Percentiles rank a stretch among this genome's conserved stretches.
Evolutionary conservation across 2,329 filamentous ascomycete species (phyloP).

Genomic region (Trichoderma atrobrunneum): DNA sequence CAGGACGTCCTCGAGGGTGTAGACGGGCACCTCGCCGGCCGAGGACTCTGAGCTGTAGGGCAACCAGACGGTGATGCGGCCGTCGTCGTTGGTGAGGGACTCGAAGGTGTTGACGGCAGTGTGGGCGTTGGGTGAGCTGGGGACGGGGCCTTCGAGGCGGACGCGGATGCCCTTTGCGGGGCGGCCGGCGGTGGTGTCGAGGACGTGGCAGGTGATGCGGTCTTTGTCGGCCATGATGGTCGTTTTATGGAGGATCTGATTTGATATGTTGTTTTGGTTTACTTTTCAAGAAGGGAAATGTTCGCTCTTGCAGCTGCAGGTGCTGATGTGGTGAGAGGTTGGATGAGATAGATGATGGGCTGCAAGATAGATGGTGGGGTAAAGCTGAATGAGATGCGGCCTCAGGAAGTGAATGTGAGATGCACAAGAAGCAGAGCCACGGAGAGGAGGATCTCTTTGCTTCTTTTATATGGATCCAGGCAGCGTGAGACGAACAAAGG

Average conservation of each 20-base stretch:
- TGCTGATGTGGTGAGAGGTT: neutral
- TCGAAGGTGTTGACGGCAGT: constrained; percentile 53
- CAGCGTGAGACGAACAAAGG: neutral
- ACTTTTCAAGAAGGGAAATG: neutral
- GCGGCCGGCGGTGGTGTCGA: constrained; percentile 73
- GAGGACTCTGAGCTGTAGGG: constrained; percentile 51
- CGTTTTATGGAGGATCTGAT: neutral
- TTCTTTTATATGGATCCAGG: neutral
- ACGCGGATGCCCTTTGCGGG: constrained; percentile 67
- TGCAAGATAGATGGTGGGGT: neutral
- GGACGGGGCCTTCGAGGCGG: constrained; percentile 51
- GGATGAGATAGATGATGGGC: neutral
- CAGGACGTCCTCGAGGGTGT: constrained; percentile 57
- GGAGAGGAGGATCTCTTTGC: neutral
- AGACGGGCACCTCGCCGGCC: constrained; percentile 56
- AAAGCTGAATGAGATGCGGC: neutral
- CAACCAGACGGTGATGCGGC: constrained; percentile 68
- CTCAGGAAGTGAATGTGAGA: neutral
- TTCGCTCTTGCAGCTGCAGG: neutral
- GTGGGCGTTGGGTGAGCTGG: constrained; percentile 20
- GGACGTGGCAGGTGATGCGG: constrained; percentile 82
- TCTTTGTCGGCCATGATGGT: constrained; percentile 42
- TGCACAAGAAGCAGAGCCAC: neutral
- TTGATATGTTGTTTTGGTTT: neutral
- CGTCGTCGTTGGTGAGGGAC: constrained; percentile 71